Conservation (phyloP, 495 filamentous ascomycete genomes). For the Penicillium argentinense region DNA sequence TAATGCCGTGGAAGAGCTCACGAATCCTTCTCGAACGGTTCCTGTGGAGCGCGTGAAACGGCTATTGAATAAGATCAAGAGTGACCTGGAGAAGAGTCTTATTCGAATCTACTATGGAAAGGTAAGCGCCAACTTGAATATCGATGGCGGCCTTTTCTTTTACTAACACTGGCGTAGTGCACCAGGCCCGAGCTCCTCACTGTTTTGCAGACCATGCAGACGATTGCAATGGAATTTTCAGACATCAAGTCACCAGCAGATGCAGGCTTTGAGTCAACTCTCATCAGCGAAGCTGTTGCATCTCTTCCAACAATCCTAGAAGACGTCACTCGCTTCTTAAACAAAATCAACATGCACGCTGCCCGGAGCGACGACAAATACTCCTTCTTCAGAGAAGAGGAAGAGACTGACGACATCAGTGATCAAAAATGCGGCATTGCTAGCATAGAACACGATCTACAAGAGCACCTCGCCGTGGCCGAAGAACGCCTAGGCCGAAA, state of each 20-base stretch:
- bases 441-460: constrained; percentile 81
- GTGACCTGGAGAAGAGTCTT: constrained; percentile 86
- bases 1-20: constrained; percentile 84
- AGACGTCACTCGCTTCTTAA: constrained; percentile 69
- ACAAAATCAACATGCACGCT: constrained; percentile 82
- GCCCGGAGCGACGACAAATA: constrained; percentile 90
- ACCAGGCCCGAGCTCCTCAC: constrained; percentile 85
- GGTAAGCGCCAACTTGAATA: constrained; percentile 24
- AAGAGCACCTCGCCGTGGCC: constrained; percentile 69
- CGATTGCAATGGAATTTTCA: constrained; percentile 71
- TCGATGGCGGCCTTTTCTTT: neutral
- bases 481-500: constrained; percentile 68
- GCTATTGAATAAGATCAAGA: constrained; percentile 68
- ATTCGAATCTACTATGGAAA: constrained; percentile 97
- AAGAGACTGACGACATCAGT: constrained; percentile 81
- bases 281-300: constrained; percentile 72
- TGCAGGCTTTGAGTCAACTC: constrained; percentile 69
- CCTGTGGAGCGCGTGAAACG: constrained; percentile 71
- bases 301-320: constrained; percentile 74
- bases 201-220: constrained; percentile 81
- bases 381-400: constrained; percentile 81
- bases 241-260: constrained; percentile 63
- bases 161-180: constrained; percentile 55
- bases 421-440: constrained; percentile 91
- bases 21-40: constrained; percentile 59